Percentiles rank a stretch among this genome's conserved stretches.
Evolutionary conservation across 768 basidiomycete genomes (phyloP).

Genomic region (Lanmaoa pseudosensibilis): DNA sequence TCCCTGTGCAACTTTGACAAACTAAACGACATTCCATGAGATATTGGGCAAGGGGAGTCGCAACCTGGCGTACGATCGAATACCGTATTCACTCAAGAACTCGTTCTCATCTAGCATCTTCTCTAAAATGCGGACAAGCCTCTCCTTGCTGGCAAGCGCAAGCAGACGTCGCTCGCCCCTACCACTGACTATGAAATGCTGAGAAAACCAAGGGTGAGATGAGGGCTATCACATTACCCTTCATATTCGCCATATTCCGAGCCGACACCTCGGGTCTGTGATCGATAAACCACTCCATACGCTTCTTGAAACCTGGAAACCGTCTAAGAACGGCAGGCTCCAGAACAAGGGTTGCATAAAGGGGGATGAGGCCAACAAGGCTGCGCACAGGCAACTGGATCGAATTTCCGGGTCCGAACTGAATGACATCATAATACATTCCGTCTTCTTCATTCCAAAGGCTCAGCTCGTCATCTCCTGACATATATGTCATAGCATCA

Average conservation of each 20-base stretch:
- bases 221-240: conserved; percentile 45
- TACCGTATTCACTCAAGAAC: conserved; percentile 93
- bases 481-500: conserved; percentile 94
- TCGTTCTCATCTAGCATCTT: conserved; percentile 98
- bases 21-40: conserved; percentile 40
- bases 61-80: conserved; percentile 75
- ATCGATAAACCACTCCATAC: conserved; percentile 98
- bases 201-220: background rate
- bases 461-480: conserved; percentile 73
- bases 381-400: conserved; percentile 93
- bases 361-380: conserved; percentile 95
- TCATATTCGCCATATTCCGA: conserved; percentile 97
- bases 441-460: conserved; percentile 98
- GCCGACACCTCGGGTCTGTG: conserved; percentile 85
- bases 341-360: conserved; percentile 92
- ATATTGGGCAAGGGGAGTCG: background rate
- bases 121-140: conserved; percentile 82
- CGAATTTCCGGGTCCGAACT: conserved; percentile 75
- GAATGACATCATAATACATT: conserved; percentile 97
- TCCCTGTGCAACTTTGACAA: conserved; percentile 89
- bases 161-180: conserved; percentile 85
- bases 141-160: conserved; percentile 89
- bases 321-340: conserved; percentile 87
- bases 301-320: conserved; percentile 97
- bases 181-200: conserved; percentile 45